A percentile compares a stretch with the other conserved stretches of the same genome.
Conservation (phyloP, 306 rosid genomes). For the Oxytropis ochrocephala region DNA sequence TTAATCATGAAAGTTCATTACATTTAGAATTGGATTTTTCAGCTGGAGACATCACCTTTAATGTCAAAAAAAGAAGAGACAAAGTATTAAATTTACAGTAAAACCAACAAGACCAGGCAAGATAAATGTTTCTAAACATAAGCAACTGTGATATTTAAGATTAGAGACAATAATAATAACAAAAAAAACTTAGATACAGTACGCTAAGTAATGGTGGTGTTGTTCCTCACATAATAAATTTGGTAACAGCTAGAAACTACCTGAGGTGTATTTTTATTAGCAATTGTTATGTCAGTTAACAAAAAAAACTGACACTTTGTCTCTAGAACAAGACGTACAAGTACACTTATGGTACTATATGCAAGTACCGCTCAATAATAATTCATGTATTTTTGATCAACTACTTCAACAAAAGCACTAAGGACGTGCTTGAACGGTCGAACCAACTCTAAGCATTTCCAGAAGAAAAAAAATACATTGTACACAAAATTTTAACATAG, state of each 20-base stretch:
- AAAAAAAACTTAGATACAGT: too few species aligned
- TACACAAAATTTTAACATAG: neutral
- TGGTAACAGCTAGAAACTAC: too few species aligned
- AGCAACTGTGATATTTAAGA: neutral
- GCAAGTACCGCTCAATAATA: too few species aligned
- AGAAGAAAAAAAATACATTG: neutral
- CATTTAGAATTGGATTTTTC: neutral
- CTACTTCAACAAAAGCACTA: neutral
- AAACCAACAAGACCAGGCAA: neutral
- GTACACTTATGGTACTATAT: too few species aligned
- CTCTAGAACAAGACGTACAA: too few species aligned
- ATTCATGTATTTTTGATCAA: neutral
- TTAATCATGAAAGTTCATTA: constrained; percentile 3
- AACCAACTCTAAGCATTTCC: neutral
- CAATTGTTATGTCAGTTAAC: too few species aligned
- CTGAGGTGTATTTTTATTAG: too few species aligned
- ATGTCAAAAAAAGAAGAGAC: neutral
- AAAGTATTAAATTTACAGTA: neutral
- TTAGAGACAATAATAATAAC: neutral
- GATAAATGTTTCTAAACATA: neutral
- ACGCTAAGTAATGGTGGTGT: too few species aligned
- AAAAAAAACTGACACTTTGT: too few species aligned
- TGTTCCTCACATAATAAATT: too few species aligned
- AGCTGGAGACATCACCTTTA: neutral
- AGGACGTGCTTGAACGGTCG: neutral